Percentiles rank a stretch among this genome's conserved stretches.
phyloP scores from a whole-genome alignment of 179 eudicot genomes.

The Beta macrorhiza region DNA sequence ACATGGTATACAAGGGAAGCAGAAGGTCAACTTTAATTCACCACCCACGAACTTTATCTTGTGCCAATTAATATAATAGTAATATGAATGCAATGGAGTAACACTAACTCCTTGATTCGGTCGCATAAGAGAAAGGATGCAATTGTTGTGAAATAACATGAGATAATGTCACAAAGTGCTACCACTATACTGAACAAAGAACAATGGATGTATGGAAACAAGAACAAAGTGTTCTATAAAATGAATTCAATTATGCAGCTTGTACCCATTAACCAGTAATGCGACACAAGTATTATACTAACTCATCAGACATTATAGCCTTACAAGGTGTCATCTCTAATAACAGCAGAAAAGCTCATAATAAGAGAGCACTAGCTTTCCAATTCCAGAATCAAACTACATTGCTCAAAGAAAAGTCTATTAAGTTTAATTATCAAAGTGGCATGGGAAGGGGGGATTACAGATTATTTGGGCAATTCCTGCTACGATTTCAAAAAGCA shows the following conservation, averaged over 20 bases:
- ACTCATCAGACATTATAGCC: background rate
- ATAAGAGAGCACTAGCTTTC: background rate
- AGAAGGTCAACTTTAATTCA: background rate
- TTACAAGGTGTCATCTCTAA: background rate
- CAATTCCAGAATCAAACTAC: background rate
- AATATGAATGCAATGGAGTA: background rate
- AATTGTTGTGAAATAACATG: background rate
- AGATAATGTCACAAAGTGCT: background rate
- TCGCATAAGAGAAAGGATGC: background rate
- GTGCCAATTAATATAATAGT: background rate
- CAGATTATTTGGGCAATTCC: background rate
- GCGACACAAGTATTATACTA: background rate
- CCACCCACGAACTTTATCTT: background rate
- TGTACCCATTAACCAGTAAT: background rate
- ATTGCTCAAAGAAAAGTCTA: background rate
- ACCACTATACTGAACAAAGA: slow-evolving; percentile 10
- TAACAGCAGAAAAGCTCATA: background rate
- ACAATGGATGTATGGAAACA: background rate
- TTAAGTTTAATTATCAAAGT: background rate
- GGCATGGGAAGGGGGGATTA: background rate
- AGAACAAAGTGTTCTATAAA: background rate
- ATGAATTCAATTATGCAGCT: background rate
- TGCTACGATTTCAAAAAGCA: background rate
- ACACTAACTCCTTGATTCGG: background rate
- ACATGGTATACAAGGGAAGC: background rate